phyloP scores from a whole-genome alignment of 2,329 filamentous ascomycete genomes.

The Exophiala dermatitidis region DNA sequence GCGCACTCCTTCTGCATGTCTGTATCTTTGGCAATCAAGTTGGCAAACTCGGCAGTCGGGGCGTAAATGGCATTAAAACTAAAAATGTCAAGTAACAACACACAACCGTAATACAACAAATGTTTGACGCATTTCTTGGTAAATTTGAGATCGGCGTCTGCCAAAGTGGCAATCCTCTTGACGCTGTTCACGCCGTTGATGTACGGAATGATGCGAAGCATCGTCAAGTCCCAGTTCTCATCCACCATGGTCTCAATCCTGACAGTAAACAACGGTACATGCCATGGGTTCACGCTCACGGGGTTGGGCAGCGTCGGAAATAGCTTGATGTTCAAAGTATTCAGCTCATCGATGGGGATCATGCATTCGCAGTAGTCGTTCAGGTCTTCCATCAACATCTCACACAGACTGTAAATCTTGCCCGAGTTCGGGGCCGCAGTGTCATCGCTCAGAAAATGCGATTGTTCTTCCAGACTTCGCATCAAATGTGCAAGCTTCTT shows the following conservation, averaged over 20 bases:
- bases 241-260: slow-evolving; percentile 47
- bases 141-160: slow-evolving; percentile 79
- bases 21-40: slow-evolving; percentile 65
- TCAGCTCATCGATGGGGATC: slow-evolving; percentile 95
- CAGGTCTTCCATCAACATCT: slow-evolving; percentile 82
- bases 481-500: slow-evolving; percentile 78
- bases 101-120: slow-evolving; percentile 84
- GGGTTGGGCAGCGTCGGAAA: slow-evolving; percentile 77
- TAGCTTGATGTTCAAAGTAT: slow-evolving; percentile 92
- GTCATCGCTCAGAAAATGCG: slow-evolving; percentile 59
- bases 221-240: slow-evolving; percentile 49
- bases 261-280: slow-evolving; percentile 73
- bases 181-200: slow-evolving; percentile 91
- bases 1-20: slow-evolving; percentile 82
- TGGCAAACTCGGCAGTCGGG: slow-evolving; percentile 66
- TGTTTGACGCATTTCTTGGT: slow-evolving; percentile 82
- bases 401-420: slow-evolving; percentile 63
- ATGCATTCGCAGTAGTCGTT: slow-evolving; percentile 98
- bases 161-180: slow-evolving; percentile 73
- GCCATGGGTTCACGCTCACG: slow-evolving; percentile 72
- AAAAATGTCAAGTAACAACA: slow-evolving; percentile 88
- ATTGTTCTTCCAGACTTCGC: slow-evolving; percentile 85
- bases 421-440: slow-evolving; percentile 41
- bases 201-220: slow-evolving; percentile 62
- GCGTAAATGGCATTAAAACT: slow-evolving; percentile 91